phyloP scores from a whole-genome alignment of 345 rosid species.

The Brassica carinata region DNA sequence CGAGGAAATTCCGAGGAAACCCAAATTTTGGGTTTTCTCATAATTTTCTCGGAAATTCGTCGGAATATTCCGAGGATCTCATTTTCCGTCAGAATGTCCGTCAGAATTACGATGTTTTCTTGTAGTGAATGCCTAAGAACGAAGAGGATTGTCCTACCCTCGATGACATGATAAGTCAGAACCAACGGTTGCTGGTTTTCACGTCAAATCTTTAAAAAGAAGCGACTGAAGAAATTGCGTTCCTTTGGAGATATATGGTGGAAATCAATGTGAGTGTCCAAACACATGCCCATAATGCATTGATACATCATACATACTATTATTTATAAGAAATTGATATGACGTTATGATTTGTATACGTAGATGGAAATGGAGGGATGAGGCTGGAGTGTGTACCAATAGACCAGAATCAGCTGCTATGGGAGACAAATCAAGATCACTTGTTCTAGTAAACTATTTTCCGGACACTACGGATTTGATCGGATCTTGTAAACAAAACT shows the following conservation, averaged over 20 bases:
- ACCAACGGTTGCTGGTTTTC: slow-evolving; percentile 78
- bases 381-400: slow-evolving; percentile 63
- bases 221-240: slow-evolving; percentile 77
- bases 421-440: slow-evolving; percentile 58
- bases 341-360: slow-evolving; percentile 14
- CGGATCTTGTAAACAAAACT: slow-evolving; percentile 69
- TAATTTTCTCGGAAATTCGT: too few species aligned
- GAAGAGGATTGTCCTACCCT: slow-evolving; percentile 65
- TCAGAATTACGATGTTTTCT: too few species aligned
- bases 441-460: slow-evolving; percentile 73
- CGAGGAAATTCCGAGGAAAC: too few species aligned
- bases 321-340: not conserved
- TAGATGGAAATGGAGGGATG: slow-evolving; percentile 85
- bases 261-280: slow-evolving; percentile 78
- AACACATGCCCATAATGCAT: not conserved
- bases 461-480: slow-evolving; percentile 55
- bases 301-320: not conserved
- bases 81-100: too few species aligned
- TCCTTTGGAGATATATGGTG: slow-evolving; percentile 76
- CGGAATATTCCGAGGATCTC: too few species aligned
- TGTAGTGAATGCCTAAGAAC: slow-evolving; percentile 49
- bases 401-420: slow-evolving; percentile 72
- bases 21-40: too few species aligned
- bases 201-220: slow-evolving; percentile 71
- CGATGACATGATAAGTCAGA: slow-evolving; percentile 63